Base-by-base conservation (phyloP, 2,329 filamentous ascomycete species). In the Septoria linicola region DNA sequence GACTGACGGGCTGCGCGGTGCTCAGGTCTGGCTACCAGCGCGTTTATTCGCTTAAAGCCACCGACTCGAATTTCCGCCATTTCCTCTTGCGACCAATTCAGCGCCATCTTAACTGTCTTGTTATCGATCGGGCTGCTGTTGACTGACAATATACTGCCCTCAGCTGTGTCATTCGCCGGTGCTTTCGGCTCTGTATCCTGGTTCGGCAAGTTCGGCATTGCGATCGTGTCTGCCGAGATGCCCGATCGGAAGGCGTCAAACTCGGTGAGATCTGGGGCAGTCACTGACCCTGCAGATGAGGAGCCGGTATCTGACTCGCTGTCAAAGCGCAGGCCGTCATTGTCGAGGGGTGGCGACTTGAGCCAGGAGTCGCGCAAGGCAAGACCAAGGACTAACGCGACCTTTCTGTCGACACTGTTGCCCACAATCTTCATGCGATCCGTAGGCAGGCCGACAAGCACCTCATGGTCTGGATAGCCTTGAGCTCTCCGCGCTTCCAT, bases 351-450 rank as follows among this genome's bases (percentile, higher is more conserved):
- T 43, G 30, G 41, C 47, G 49, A 51, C 19, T 49, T 45, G 25
- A 50, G 34, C 72, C 72, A 82, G 0, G 84, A 84, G 54, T 84
- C 77, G 6, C 84, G 73, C 10, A 90, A 70, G 8, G 76, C 73
- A 3, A 87, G 62, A 0, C 88, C 88, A 1, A 90, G 66, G 0
- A 82, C 81, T 14, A 89, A 68, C 0, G 87, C 80, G 1, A 88
- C 79, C 19, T 81, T 79, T 7, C 87, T 73, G 2, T 87, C 81
- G 0, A 95, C 88, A 21, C 84, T 88, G 66, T 95, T 95, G 0
- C 89, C 89, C 0, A 91, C 74, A 16, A 88, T 80, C 48, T 76
- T 79, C 71, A 80, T 83, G 63, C 88, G 84, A 1, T 82, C 71
- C 0, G 31, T 8, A 0, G 76, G 66, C 0, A 47, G 62, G 0